Evolutionary conservation across 31 red algal species (phyloP).

Genomic region (Porphyra umbilicalis): DNA sequence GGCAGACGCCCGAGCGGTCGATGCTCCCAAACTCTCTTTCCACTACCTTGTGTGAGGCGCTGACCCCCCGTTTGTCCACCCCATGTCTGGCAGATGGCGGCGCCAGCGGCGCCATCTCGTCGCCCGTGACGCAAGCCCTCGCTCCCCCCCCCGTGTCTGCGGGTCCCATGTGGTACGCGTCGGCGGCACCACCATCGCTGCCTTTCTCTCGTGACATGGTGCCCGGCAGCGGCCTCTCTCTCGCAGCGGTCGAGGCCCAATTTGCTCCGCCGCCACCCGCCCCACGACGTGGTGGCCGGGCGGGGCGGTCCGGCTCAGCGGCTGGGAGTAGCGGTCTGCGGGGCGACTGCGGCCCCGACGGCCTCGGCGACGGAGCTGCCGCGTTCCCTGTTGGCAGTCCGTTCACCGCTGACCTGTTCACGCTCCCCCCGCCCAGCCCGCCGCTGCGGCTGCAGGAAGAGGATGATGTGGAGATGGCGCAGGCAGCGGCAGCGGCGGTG

Average conservation of each 20-base stretch:
- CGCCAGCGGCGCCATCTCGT: neutral
- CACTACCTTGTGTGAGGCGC: no score
- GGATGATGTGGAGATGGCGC: neutral
- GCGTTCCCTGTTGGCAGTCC: neutral
- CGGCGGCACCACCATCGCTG: neutral
- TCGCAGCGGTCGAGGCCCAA: neutral
- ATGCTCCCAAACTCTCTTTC: neutral
- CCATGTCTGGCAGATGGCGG: neutral
- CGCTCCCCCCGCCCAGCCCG: neutral
- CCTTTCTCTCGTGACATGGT: neutral
- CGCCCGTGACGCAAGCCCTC: neutral
- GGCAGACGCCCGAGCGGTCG: neutral
- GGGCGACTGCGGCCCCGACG: neutral
- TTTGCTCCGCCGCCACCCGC: neutral
- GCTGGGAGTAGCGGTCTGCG: neutral
- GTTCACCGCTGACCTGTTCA: neutral
- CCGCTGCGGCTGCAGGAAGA: neutral
- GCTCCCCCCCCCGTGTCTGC: neutral
- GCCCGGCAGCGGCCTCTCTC: neutral
- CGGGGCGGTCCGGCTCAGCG: neutral
- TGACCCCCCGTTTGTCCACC: neutral
- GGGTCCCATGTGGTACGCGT: neutral
- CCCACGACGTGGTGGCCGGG: neutral
- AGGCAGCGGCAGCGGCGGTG: neutral
- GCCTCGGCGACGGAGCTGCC: neutral